Evolutionary conservation across 2,329 filamentous ascomycete genomes (phyloP), one percentile per base, ranked within the genome.

Genomic region (Alternaria solani): DNA sequence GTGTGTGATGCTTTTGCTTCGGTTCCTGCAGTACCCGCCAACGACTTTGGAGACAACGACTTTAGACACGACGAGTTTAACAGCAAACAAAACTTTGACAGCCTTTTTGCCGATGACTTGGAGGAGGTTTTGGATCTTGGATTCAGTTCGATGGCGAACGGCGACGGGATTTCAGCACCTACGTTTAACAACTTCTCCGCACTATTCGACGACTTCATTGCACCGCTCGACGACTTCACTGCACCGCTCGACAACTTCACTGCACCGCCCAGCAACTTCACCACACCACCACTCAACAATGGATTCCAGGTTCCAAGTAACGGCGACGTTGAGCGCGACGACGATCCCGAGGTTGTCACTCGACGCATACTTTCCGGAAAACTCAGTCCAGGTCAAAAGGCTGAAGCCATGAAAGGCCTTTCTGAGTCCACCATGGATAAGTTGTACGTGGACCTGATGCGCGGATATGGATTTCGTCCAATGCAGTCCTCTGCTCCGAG

Each of bases 381-480:
- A 49, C 30, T 49, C 32, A 49, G 46, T 49, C 46, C 46, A 49
- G 32, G 30, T 38, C 46, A 49, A 38, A 30, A 49, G 46, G 46
- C 11, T 14, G 3, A 3, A 14, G 25, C 34, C 14, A 23, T 55
- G 16, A 5, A 3, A 7, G 6, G 36, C 43, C 30, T 55, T 26
- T 4, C 42, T n/a, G 53, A 8, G 32, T 20, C 18, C 23, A 16
- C 32, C 12, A 32, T 43, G 55, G n/a, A 51, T 20, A 34, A 12
- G 20, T 25, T 51, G 38, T 52, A 57, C 39, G 23, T 23, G 11
- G 41, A 44, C 16, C 18, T 57, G 46, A 57, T 55, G 53, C 43
- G 18, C 6, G 16, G 14, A 18, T 16, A 41, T 14, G 53, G 53
- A 6, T 53, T 53, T 25, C 28, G n/a, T n/a, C 51, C 18, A 11